These are phyloP conservation scores for Silene coronaria DNA, from an alignment of 179 eudicot species.

Conservation along the genomic window DNA sequence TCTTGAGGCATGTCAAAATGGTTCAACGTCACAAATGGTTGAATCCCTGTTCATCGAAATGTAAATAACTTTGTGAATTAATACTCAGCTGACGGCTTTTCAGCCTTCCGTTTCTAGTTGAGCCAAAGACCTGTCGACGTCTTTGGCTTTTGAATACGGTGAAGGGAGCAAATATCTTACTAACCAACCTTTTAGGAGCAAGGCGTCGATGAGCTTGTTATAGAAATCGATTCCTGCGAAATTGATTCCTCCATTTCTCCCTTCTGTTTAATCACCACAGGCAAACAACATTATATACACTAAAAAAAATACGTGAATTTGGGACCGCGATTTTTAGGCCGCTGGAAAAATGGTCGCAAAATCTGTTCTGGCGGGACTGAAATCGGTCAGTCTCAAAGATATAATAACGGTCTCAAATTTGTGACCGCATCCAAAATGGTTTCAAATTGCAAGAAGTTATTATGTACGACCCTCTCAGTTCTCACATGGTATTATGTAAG, in stretches of 20 bases:
- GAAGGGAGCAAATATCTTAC: background rate
- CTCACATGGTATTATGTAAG: too few species aligned
- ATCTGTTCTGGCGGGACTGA: too few species aligned
- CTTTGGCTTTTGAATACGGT: background rate
- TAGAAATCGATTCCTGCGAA: conserved; percentile 55
- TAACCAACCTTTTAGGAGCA: conserved; percentile 48
- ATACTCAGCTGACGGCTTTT: background rate
- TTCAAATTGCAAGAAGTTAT: too few species aligned
- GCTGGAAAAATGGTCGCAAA: too few species aligned
- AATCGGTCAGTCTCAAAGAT: too few species aligned
- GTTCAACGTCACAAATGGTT: conserved; percentile 49
- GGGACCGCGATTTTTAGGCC: too few species aligned
- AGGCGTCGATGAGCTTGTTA: conserved; percentile 53
- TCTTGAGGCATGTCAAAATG: conserved; percentile 56
- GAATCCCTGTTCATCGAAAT: conserved; percentile 33
- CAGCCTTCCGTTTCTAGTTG: too few species aligned
- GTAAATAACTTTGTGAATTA: background rate
- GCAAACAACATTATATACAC: background rate
- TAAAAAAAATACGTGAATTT: too few species aligned
- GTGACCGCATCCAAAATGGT: too few species aligned
- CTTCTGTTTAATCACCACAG: conserved; percentile 33
- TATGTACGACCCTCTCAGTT: too few species aligned
- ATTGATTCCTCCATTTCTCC: conserved; percentile 56
- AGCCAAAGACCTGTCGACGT: too few species aligned
- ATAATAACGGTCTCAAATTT: too few species aligned